These are phyloP conservation scores for Leptographium wingfieldii DNA, from an alignment of 2,329 filamentous ascomycete species.

Conservation along the genomic window DNA sequence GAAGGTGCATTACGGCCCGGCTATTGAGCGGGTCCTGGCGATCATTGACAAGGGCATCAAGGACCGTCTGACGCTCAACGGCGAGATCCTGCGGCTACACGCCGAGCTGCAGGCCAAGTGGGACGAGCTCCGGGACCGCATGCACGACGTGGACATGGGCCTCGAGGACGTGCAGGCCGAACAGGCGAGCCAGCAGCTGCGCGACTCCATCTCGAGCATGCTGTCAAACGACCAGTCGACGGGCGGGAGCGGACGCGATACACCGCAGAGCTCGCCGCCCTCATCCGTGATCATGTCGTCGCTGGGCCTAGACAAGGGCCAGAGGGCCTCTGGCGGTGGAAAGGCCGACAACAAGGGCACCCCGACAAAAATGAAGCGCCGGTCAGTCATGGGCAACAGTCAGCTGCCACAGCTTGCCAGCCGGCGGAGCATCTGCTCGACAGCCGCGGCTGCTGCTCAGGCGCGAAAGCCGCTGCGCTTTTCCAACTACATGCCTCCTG, in stretches of 20 bases:
- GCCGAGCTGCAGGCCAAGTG: constrained; percentile 77
- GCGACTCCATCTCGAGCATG: constrained; percentile 89
- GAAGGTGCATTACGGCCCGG: constrained; percentile 84
- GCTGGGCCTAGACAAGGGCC: constrained; percentile 31
- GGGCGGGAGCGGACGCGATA: constrained; percentile 55
- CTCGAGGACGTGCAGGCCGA: constrained; percentile 59
- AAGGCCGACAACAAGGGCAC: constrained; percentile 18
- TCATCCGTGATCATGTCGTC: constrained; percentile 49
- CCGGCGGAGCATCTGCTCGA: constrained; percentile 32
- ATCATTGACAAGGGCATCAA: constrained; percentile 95
- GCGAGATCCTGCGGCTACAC: constrained; percentile 79
- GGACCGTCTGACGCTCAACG: constrained; percentile 91
- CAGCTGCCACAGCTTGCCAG: constrained; percentile 31
- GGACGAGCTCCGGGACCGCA: constrained; percentile 61
- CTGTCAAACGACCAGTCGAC: constrained; percentile 70
- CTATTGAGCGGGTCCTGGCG: constrained; percentile 78
- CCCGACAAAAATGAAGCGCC: constrained; percentile 27
- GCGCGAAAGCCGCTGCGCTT: constrained; percentile 27
- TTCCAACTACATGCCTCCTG: constrained; percentile 3
- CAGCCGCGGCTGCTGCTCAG: constrained; percentile 25
- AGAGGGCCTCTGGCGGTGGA: constrained; percentile 17
- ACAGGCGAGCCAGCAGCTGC: constrained; percentile 55
- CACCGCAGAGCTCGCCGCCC: constrained; percentile 54
- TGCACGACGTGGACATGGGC: constrained; percentile 60
- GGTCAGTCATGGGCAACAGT: constrained; percentile 34